Conservation (phyloP, 1,284 basidiomycete species). For the Malassezia restricta region DNA sequence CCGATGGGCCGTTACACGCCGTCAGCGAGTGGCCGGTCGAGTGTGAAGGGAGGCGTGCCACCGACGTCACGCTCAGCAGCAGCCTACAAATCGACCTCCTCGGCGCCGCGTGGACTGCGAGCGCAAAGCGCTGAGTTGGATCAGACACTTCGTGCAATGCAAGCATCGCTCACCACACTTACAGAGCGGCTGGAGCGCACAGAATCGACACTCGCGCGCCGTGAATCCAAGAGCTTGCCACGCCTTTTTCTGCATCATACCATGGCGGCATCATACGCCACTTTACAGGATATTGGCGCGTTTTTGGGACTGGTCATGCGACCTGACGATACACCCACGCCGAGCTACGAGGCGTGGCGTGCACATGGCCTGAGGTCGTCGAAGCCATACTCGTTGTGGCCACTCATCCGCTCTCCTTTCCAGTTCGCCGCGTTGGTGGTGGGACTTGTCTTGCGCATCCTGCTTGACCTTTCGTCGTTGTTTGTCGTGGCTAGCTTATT, state of each 20-base stretch:
- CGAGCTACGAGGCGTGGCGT: constrained; percentile 16
- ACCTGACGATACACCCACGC: constrained; percentile 4
- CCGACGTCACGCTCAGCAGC: no score
- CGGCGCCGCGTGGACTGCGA: constrained; percentile 7
- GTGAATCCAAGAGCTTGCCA: background rate
- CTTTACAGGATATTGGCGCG: constrained; percentile 22
- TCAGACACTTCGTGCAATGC: constrained; percentile 59
- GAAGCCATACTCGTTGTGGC: background rate
- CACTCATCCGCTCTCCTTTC: constrained; percentile 12
- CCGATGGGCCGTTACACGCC: constrained; percentile 13
- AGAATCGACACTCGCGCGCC: constrained; percentile 16
- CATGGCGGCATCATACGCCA: constrained; percentile 7
- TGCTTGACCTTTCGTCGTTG: constrained; percentile 24
- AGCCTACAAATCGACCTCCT: no score
- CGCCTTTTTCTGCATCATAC: constrained; percentile 2
- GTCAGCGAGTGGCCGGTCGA: constrained; percentile 6
- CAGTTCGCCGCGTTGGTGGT: constrained; percentile 4
- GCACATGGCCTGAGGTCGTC: background rate
- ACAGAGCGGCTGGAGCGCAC: constrained; percentile 60
- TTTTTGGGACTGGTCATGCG: constrained; percentile 18
- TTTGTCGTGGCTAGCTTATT: constrained; percentile 16
- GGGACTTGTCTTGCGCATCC: constrained; percentile 19
- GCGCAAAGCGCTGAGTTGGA: constrained; percentile 28
- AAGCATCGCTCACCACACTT: constrained; percentile 75
- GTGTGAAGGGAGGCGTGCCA: background rate